These are phyloP conservation scores for Colletotrichum chlorophyti DNA, from an alignment of 2,329 filamentous ascomycete genomes.

Conservation along the genomic window DNA sequence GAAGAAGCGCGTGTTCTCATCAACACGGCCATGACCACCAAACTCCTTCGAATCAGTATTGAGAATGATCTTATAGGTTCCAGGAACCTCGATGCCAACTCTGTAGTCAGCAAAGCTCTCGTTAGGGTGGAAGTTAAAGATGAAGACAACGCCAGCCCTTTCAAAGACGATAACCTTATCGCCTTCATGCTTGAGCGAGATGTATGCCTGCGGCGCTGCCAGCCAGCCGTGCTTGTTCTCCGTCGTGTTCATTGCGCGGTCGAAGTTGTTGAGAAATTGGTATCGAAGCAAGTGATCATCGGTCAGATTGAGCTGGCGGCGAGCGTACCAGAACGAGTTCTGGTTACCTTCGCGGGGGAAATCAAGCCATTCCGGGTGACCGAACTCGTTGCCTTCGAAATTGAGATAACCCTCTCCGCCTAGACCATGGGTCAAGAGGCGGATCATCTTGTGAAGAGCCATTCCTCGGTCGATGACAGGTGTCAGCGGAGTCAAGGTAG, in stretches of 20 bases:
- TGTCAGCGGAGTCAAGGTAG: slow-evolving; percentile 80
- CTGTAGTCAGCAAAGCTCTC: slow-evolving; percentile 91
- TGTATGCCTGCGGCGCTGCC: slow-evolving; percentile 82
- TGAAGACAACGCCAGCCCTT: slow-evolving; percentile 85
- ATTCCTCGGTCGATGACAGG: slow-evolving; percentile 89
- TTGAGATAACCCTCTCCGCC: slow-evolving; percentile 98
- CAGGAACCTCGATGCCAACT: slow-evolving; percentile 82
- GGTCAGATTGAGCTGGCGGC: slow-evolving; percentile 90
- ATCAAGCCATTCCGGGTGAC: slow-evolving; percentile 98
- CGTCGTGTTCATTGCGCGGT: slow-evolving; percentile 85
- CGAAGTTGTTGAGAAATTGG: slow-evolving; percentile 91
- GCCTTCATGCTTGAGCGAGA: slow-evolving; percentile 89
- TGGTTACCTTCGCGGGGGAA: slow-evolving; percentile 93
- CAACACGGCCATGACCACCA: slow-evolving; percentile 81
- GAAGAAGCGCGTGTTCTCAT: slow-evolving; percentile 85
- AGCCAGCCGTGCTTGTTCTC: slow-evolving; percentile 95
- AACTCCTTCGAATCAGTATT: slow-evolving; percentile 80
- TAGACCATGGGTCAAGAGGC: slow-evolving; percentile 86
- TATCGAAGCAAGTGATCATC: slow-evolving; percentile 89
- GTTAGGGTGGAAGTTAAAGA: slow-evolving; percentile 94
- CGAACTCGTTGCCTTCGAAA: slow-evolving; percentile 99
- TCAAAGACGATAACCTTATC: slow-evolving; percentile 98
- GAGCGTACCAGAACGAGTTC: slow-evolving; percentile 94
- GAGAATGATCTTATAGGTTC: slow-evolving; percentile 86
- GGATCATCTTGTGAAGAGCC: slow-evolving; percentile 96